Evolutionary conservation across 371 early-diverging fungal genomes (phyloP), one percentile per base, ranked within the genome.

Genomic region (Chytridiales sp.): DNA sequence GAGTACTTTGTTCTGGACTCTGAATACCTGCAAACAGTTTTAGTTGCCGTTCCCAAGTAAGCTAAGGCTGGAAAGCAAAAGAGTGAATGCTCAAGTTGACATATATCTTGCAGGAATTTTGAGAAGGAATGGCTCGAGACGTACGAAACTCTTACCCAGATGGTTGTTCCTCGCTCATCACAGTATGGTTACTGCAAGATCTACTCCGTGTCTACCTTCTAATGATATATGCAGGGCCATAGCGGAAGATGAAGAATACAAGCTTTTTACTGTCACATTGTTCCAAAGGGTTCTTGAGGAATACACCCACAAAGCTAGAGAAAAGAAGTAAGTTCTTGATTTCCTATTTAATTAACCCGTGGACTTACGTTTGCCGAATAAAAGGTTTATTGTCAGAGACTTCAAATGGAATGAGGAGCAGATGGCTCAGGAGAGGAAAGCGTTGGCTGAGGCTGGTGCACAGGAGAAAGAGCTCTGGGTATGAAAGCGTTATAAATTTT

Each of bases 101-200:
- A 29, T 39, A 2, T 24, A 1, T 13, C 3, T 44, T 34, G 38
- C 46, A 90, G 89, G 64, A 62, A 70, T 3, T 70, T 78, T 22
- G 82, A 84, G 60, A 88, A 88, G 69, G 90, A 91, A 5, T 98
- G 95, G 94, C 59, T 75, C 13, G 78, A 79, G 69, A 76, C 68
- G 36, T 98, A 98, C 73, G 98, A 98, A 72, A 84, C 84, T 0
- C 66, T 98, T 53, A 84, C 95, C 1, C 81, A 85, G 42, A 92
- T 92, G 93, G 92, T 98, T 19, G 97, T 98, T 6, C 98, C 98
- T 24, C 87, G 98, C 34, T 95, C 97, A 0, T 83, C 92, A 56
- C 74, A 79, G 91, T 92, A 85, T 71, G 86, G 68, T 35, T n/a
- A 11, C 40, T 4, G 29, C 30, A 13, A 21, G 21, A 22, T 22